Evolutionary conservation across 352 stramenopile genomes (phyloP).

Genomic region (Phytophthora constricta): DNA sequence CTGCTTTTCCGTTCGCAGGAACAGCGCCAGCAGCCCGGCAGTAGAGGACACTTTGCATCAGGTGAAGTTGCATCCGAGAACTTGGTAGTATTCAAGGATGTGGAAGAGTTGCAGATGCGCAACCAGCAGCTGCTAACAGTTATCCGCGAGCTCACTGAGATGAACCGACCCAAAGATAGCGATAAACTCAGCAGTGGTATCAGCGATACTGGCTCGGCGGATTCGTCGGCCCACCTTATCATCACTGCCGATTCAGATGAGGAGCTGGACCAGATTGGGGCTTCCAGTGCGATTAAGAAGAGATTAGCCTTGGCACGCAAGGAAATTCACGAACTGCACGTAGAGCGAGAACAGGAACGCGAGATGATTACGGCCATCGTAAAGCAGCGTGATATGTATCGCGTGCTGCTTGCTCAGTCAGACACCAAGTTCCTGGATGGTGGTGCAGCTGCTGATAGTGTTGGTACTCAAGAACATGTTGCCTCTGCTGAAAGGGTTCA

Average conservation of each 20-base stretch:
- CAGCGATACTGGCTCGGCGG: slow-evolving; percentile 26
- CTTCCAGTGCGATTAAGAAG: slow-evolving; percentile 50
- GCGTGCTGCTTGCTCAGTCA: slow-evolving; percentile 90
- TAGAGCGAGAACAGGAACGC: slow-evolving; percentile 75
- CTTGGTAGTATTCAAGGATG: slow-evolving; percentile 85
- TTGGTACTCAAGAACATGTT: slow-evolving; percentile 10
- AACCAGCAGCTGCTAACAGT: slow-evolving; percentile 92
- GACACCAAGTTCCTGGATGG: slow-evolving; percentile 75
- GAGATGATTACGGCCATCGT: slow-evolving; percentile 94
- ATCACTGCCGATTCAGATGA: slow-evolving; percentile 73
- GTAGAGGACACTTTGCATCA: slow-evolving; percentile 10
- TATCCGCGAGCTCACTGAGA: slow-evolving; percentile 78
- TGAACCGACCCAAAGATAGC: slow-evolving; percentile 33
- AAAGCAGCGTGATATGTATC: slow-evolving; percentile 97
- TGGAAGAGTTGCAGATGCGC: slow-evolving; percentile 90
- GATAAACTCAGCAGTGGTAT: slow-evolving; percentile 17
- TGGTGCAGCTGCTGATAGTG: slow-evolving; percentile 5
- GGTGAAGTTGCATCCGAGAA: slow-evolving; percentile 68
- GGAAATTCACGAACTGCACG: slow-evolving; percentile 84
- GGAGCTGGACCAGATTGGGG: slow-evolving; percentile 43
- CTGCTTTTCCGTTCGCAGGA: slow-evolving; percentile 83
- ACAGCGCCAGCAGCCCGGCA: slow-evolving; percentile 24
- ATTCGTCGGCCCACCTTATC: slow-evolving; percentile 53
- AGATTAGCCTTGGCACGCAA: slow-evolving; percentile 63
- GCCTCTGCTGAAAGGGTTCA: slow-evolving; percentile 16